A percentile compares a stretch with the other conserved stretches of the same genome.
Evolutionary conservation across 2,329 filamentous ascomycete genomes (phyloP).

Genomic region (Paecilomyces niveus): DNA sequence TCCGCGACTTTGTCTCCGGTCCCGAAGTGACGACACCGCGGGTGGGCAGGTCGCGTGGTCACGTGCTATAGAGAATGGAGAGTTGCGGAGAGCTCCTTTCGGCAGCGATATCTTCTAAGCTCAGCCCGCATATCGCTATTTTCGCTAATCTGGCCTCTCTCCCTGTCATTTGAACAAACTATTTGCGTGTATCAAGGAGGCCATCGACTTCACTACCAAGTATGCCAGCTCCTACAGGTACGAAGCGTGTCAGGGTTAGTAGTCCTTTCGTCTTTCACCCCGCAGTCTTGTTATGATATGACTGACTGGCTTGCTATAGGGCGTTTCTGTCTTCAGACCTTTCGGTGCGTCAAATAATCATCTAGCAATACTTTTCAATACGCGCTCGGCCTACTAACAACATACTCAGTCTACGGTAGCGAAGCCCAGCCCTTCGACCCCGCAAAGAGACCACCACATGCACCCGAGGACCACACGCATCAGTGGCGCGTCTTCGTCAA

Average conservation of each 20-base stretch:
- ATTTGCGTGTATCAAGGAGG: background rate
- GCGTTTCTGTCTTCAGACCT: slow-evolving; percentile 40
- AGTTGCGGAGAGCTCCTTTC: background rate
- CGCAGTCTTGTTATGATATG: background rate
- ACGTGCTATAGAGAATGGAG: background rate
- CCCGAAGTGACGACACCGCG: slow-evolving; percentile 4
- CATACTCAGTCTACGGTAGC: slow-evolving; percentile 61
- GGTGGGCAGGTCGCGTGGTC: background rate
- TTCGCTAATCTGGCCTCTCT: background rate
- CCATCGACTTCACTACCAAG: background rate
- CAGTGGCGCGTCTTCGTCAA: slow-evolving; percentile 94
- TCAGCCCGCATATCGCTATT: background rate
- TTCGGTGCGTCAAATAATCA: slow-evolving; percentile 31
- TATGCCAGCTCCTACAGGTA: slow-evolving; percentile 49
- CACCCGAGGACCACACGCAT: slow-evolving; percentile 89
- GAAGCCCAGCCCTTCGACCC: slow-evolving; percentile 75
- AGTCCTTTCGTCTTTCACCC: background rate
- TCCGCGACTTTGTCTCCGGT: background rate
- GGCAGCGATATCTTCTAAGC: background rate
- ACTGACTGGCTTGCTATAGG: slow-evolving; percentile 24
- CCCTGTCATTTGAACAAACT: background rate
- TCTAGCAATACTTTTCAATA: background rate
- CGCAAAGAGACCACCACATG: slow-evolving; percentile 63
- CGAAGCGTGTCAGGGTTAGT: slow-evolving; percentile 47
- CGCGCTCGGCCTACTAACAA: background rate